Percentiles rank a stretch among this genome's conserved stretches.
Conservation (phyloP, 345 rosid species). For the Populus tremula region DNA sequence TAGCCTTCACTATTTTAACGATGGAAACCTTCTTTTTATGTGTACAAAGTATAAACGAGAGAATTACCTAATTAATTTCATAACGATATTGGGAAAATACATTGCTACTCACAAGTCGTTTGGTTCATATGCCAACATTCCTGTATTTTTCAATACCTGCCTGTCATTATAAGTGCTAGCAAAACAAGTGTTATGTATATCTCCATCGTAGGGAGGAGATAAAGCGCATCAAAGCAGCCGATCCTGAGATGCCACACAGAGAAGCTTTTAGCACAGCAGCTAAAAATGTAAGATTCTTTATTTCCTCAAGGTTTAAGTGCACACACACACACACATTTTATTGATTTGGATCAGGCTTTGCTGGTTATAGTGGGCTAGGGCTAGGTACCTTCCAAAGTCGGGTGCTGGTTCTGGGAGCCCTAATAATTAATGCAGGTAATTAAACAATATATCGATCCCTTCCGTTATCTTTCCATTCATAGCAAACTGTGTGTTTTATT, state of each 20-base stretch:
- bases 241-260: conserved; percentile 94
- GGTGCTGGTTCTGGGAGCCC: conserved; percentile 55
- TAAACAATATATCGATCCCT: neutral
- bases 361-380: conserved; percentile 33
- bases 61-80: neutral
- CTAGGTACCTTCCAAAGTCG: conserved; percentile 86
- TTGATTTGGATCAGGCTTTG: no score
- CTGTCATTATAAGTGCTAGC: neutral
- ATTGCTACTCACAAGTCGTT: neutral
- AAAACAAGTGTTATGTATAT: neutral
- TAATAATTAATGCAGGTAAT: conserved; percentile 44
- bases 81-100: neutral
- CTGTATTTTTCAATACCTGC: neutral
- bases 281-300: conserved; percentile 59
- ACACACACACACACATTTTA: no score
- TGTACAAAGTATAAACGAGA: neutral
- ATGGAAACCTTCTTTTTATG: neutral
- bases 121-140: no score
- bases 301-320: no score
- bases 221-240: conserved; percentile 90
- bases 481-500: neutral
- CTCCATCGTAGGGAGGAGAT: conserved; percentile 73
- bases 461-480: neutral
- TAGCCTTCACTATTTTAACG: neutral
- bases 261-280: conserved; percentile 98